These are phyloP conservation scores for Mortierella claussenii DNA, from an alignment of 192 early-diverging fungal genomes.

Conservation along the genomic window DNA sequence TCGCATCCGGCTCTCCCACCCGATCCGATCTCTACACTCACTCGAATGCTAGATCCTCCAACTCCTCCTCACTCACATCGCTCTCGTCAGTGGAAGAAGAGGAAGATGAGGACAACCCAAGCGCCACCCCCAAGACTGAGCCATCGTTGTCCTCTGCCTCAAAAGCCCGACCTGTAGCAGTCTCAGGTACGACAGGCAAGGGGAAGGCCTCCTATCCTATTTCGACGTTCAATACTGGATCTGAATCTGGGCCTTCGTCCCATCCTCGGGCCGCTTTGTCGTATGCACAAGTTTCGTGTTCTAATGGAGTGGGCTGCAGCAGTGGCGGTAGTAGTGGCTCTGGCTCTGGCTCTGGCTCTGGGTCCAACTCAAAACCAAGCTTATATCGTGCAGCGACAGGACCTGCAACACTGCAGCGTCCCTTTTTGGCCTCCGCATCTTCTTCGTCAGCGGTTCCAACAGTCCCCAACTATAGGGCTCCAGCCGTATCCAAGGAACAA, in stretches of 20 bases:
- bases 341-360: slow-evolving; percentile 22
- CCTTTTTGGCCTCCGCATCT: background rate
- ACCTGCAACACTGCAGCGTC: slow-evolving; percentile 18
- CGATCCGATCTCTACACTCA: slow-evolving; percentile 23
- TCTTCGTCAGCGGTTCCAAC: slow-evolving; percentile 23
- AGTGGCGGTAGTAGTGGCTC: background rate
- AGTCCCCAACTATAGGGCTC: slow-evolving; percentile 4
- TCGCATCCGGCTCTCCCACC: slow-evolving; percentile 8
- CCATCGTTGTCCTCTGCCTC: background rate
- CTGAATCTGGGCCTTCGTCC: slow-evolving; percentile 10
- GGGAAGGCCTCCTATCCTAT: background rate
- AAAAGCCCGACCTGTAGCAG: background rate
- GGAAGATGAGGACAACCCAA: no score
- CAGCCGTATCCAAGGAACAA: background rate
- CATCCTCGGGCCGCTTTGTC: slow-evolving; percentile 8
- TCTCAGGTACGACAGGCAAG: background rate
- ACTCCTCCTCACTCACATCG: slow-evolving; percentile 20
- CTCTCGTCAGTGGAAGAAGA: slow-evolving; percentile 33
- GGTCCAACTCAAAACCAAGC: slow-evolving; percentile 23
- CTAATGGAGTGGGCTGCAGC: background rate
- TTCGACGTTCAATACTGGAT: background rate
- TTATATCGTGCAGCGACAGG: slow-evolving; percentile 30
- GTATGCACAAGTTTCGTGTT: background rate
- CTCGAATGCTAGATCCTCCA: slow-evolving; percentile 15
- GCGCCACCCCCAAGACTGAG: no score